Evolutionary conservation across 352 stramenopile genomes (phyloP), one percentile per base, ranked within the genome.

Genomic region (Pythium rhizo-oryzae): DNA sequence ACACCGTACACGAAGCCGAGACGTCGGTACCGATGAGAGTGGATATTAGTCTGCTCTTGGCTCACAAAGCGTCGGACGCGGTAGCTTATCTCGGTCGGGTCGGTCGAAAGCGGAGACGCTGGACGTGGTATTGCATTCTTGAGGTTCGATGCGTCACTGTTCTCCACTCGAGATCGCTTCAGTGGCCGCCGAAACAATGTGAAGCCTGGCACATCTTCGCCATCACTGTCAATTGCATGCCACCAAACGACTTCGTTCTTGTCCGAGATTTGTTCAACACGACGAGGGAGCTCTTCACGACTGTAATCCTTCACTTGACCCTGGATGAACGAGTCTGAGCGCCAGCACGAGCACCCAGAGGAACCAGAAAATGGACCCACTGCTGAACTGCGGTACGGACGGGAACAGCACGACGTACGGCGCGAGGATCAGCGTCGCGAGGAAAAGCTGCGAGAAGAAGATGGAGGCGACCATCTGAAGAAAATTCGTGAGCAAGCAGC

Each of bases 391-490:
- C 19, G 88, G 84, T 16, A 92, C 81, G 30, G 91, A 71, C 18
- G 88, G 88, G 64, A 96, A 93, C 39, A 86, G 88, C 35, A 92
- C 66, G 11, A 86, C 53, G 58, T 94, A 93, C 0, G 85, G 82
- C 1, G 71, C 65, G 23, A 90, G 65, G 35, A 96, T 88, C 43
- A 94, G 46, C 43, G 85, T 93, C 28, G 85, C 86, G 30, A 96
- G 77, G 57, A 88, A 91, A 15, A 94, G 69, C 69, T 94, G 85
- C 44, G 87, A 94, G 9, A 96, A 82, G 57, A 94, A 96, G 56
- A 94, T 93, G 61, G 91, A 96, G 16, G 82, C 74, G 59, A 91
- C 80, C 75, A 94, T 84, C 71, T 94, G 85, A 54, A 89, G 77
- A 23, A 91, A 93, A 58, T 96, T 96, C 18, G 84, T 92, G n/a